A percentile compares a stretch with the other conserved stretches of the same genome.
Conservation (phyloP, 2,329 filamentous ascomycete species). For the Penicillium sp. region DNA sequence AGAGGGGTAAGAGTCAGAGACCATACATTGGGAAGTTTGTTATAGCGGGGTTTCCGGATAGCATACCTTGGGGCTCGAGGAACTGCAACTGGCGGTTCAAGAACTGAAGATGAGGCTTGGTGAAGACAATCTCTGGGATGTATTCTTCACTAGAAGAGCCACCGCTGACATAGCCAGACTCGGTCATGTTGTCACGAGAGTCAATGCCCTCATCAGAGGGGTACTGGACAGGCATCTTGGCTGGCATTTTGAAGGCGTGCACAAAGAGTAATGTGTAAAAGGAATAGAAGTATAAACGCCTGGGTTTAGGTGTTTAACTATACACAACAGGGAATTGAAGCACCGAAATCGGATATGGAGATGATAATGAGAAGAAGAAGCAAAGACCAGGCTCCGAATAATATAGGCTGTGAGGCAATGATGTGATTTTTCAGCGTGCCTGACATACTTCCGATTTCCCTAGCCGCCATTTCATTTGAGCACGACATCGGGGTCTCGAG, state of each 20-base stretch:
- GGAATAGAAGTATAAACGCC: not conserved
- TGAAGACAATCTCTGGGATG: constrained; percentile 79
- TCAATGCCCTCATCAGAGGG: constrained; percentile 37
- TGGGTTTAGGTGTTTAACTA: not conserved
- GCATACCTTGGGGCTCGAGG: constrained; percentile 73
- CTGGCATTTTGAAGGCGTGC: constrained; percentile 34
- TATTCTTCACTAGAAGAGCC: constrained; percentile 62
- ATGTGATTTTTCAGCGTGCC: not conserved
- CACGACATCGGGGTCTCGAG: not conserved
- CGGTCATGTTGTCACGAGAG: constrained; percentile 65
- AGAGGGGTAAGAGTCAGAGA: constrained; percentile 17
- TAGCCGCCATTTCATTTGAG: not conserved
- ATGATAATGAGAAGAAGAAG: not conserved
- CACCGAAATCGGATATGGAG: not conserved
- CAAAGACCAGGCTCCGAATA: not conserved
- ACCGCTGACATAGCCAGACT: constrained; percentile 75
- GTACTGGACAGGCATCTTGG: constrained; percentile 39
- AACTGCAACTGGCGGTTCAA: constrained; percentile 86
- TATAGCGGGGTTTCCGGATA: constrained; percentile 6
- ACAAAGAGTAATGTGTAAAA: not conserved
- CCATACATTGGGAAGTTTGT: not conserved
- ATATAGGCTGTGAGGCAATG: constrained; percentile 1
- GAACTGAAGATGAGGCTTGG: constrained; percentile 82
- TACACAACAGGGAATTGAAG: not conserved
- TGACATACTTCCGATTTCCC: not conserved